A percentile compares a stretch with the other conserved stretches of the same genome.
phyloP scores from a whole-genome alignment of 306 rosid genomes.

The Acacia crassicarpa region DNA sequence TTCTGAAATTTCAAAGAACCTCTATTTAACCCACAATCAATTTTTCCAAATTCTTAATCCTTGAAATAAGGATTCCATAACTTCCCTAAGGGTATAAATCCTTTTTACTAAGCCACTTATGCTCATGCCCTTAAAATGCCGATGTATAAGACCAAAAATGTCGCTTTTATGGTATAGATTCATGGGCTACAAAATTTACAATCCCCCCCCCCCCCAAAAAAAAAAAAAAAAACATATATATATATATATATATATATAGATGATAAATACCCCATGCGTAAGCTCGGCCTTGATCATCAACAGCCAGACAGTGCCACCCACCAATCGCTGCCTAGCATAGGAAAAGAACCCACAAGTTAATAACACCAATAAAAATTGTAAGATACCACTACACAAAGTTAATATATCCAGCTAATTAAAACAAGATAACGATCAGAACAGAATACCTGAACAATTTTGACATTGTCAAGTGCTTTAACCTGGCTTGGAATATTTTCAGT shows the following conservation, averaged over 20 bases:
- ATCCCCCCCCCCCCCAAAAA: background rate
- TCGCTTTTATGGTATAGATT: background rate
- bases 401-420: background rate
- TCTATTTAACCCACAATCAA: background rate
- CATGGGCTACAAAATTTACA: background rate
- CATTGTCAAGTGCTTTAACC: conserved; percentile 78
- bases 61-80: background rate
- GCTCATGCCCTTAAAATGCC: background rate
- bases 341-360: conserved; percentile 1
- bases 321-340: conserved; percentile 90
- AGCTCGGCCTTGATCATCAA: conserved; percentile 95
- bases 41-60: background rate
- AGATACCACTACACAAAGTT: background rate
- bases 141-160: background rate
- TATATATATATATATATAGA: background rate
- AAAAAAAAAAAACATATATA: background rate
- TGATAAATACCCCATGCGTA: conserved; percentile 84
- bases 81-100: background rate
- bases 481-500: conserved; percentile 93
- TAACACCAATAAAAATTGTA: background rate
- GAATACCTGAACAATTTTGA: conserved; percentile 81
- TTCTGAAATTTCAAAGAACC: background rate
- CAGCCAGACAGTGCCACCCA: conserved; percentile 99
- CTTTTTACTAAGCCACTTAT: background rate
- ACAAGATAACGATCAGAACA: background rate